Evolutionary conservation across 345 rosid genomes (phyloP), one percentile per base, ranked within the genome.

Genomic region (Anastatica hierochuntica): DNA sequence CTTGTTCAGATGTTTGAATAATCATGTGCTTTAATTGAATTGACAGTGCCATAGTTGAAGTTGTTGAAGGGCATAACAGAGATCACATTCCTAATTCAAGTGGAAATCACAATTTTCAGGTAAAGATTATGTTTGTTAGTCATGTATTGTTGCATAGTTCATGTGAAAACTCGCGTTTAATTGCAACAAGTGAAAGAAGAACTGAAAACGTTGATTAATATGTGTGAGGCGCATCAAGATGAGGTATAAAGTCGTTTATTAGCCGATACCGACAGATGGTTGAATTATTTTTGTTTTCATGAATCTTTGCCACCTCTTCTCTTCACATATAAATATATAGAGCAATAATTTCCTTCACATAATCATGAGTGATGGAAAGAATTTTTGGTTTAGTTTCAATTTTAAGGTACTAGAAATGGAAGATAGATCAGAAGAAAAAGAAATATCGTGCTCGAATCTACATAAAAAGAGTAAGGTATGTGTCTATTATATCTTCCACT

Each of bases 401-500:
- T 46, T 3, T 59, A 76, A 90, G 98, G 60, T 87, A 30, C 57
- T 73, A 35, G 63, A 52, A 60, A 57, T 80, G 72, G 79, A 80
- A 65, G 80, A 56, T 19, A 68, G 45, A 58, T 56, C 84, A 60
- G 67, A 60, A 51, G 86, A 67, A 59, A 76, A 77, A 65, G 68
- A 78, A 19, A 63, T 20, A 35, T 30, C 63, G 57, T 77, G 79
- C 52, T 72, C 49, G 14, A 86, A 75, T 44, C 68, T 87, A 65
- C 85, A 72, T 67, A 76, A 77, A 49, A 81, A 73, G 71, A 64
- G 78, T 43, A 77, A 74, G 89, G 98, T 90, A 56, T 27, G 58
- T 35, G n/a, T n/a, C n/a, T n/a, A 19, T 29, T 17, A 64, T 6
- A 36, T 47, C 4, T 20, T 48, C 29, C 20, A 36, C 29, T 2